phyloP scores from a whole-genome alignment of 352 stramenopile genomes.

The Globisporangium alternatum region DNA sequence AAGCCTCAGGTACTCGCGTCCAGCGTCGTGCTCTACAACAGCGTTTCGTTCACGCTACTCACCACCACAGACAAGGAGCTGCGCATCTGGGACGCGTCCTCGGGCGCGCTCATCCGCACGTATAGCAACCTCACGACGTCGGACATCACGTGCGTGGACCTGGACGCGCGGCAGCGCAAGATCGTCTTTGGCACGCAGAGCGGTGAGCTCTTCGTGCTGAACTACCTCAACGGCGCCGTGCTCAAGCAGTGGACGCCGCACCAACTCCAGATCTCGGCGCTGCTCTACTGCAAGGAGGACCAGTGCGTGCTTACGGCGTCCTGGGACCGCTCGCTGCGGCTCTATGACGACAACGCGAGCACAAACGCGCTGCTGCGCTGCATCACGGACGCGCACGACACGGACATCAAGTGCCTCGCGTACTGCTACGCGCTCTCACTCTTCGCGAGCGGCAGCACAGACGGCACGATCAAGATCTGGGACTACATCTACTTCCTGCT shows the following conservation, averaged over 20 bases:
- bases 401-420: slow-evolving; percentile 73
- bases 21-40: slow-evolving; percentile 66
- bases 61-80: slow-evolving; percentile 69
- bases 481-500: slow-evolving; percentile 85
- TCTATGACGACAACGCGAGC: slow-evolving; percentile 68
- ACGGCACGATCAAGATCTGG: slow-evolving; percentile 79
- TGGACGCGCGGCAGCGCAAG: slow-evolving; percentile 69
- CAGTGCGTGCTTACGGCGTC: slow-evolving; percentile 68
- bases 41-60: slow-evolving; percentile 58
- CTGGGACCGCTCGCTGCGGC: slow-evolving; percentile 66
- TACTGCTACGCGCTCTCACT: slow-evolving; percentile 74
- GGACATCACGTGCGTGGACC: slow-evolving; percentile 71
- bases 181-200: slow-evolving; percentile 64
- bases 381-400: slow-evolving; percentile 66
- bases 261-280: slow-evolving; percentile 49
- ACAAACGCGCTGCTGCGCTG: slow-evolving; percentile 61
- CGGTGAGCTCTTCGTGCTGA: slow-evolving; percentile 64
- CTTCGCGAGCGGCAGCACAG: slow-evolving; percentile 53
- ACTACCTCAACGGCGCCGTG: slow-evolving; percentile 73
- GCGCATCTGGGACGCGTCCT: slow-evolving; percentile 65
- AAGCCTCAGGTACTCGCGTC: slow-evolving; percentile 60
- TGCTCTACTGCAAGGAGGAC: slow-evolving; percentile 80
- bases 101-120: slow-evolving; percentile 49
- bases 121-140: slow-evolving; percentile 47
- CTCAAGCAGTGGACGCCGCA: slow-evolving; percentile 66